phyloP scores from a whole-genome alignment of 371 early-diverging fungal genomes.

The Mortierella sp. region DNA sequence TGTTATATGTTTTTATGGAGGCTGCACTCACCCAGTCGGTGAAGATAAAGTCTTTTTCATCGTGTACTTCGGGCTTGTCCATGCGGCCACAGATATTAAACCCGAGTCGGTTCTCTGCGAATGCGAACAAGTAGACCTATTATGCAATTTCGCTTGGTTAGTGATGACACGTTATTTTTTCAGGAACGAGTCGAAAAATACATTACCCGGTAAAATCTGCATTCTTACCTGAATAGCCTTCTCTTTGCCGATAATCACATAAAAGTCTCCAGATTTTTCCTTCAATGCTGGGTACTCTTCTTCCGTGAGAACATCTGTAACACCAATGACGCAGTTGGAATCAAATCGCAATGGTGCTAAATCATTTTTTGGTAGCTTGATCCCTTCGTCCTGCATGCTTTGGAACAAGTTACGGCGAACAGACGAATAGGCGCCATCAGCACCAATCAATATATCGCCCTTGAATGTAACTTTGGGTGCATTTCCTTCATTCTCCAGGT shows the following conservation, averaged over 20 bases:
- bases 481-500: background rate
- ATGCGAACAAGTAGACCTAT: conserved; percentile 28
- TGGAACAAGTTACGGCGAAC: conserved; percentile 24
- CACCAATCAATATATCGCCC: conserved; percentile 31
- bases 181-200: too few species aligned
- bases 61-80: conserved; percentile 29
- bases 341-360: conserved; percentile 28
- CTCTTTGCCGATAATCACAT: conserved; percentile 30
- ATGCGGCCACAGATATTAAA: conserved; percentile 27
- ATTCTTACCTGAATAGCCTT: conserved; percentile 28
- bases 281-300: conserved; percentile 22
- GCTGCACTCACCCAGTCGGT: conserved; percentile 27
- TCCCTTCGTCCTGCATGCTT: conserved; percentile 15
- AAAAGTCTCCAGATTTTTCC: conserved; percentile 21
- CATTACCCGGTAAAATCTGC: too few species aligned
- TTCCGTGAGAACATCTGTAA: conserved; percentile 17
- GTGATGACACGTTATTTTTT: too few species aligned
- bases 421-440: conserved; percentile 37
- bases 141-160: too few species aligned
- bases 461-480: conserved; percentile 2
- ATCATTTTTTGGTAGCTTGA: conserved; percentile 16
- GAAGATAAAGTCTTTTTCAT: conserved; percentile 30
- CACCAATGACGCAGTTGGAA: conserved; percentile 29
- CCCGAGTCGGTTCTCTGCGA: conserved; percentile 32
- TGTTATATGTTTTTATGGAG: too few species aligned